Conservation (phyloP, 495 filamentous ascomycete genomes). For the Podospora sp. region DNA sequence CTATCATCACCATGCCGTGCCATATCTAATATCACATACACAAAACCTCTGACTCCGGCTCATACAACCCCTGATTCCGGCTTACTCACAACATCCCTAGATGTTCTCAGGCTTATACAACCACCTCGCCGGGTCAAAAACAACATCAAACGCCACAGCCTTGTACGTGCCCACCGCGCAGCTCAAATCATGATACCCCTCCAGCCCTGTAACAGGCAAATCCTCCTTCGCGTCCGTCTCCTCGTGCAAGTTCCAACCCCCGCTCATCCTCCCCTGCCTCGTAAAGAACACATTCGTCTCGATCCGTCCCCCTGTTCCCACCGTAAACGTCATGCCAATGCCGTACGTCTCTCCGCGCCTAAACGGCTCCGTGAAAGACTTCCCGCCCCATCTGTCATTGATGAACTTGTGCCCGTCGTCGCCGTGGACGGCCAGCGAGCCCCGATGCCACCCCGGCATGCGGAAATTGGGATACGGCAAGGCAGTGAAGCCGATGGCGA, state of each 20-base stretch:
- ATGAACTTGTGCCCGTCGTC: constrained; percentile 88
- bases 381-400: constrained; percentile 84
- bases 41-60: too few relatives aligned
- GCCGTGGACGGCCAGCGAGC: constrained; percentile 80
- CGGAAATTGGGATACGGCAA: constrained; percentile 86
- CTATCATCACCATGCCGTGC: neutral
- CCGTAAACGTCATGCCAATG: constrained; percentile 68
- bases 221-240: constrained; percentile 69
- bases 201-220: constrained; percentile 69
- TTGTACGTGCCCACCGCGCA: constrained; percentile 78
- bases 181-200: constrained; percentile 80
- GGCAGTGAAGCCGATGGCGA: constrained; percentile 78
- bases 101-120: neutral
- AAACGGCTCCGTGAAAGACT: constrained; percentile 63
- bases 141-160: constrained; percentile 69
- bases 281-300: constrained; percentile 77
- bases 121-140: constrained; percentile 59
- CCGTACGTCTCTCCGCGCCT: constrained; percentile 50
- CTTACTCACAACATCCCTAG: too few relatives aligned
- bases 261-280: constrained; percentile 63
- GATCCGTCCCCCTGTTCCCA: constrained; percentile 38
- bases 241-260: constrained; percentile 83
- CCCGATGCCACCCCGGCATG: constrained; percentile 89
- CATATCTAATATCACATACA: too few relatives aligned
- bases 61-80: too few relatives aligned